Percentiles rank a stretch among this genome's conserved stretches.
Conservation (phyloP, 495 filamentous ascomycete genomes). For the Trichocladium uniseriatum region DNA sequence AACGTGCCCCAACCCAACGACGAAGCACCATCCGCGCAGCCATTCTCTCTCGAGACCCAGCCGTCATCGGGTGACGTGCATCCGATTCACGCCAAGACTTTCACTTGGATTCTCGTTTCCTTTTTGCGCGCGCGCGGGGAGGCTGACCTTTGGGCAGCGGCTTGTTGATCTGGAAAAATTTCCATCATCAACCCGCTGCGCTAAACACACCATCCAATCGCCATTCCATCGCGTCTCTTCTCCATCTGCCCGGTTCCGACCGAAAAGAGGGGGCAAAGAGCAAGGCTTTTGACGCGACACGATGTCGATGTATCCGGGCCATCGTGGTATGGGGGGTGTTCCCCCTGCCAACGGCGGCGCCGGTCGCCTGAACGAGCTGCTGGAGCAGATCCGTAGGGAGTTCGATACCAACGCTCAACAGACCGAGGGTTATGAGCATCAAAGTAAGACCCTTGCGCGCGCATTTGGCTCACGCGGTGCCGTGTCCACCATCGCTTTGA, state of each 20-base stretch:
- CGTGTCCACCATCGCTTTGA: no score
- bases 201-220: not conserved
- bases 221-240: not conserved
- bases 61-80: constrained; percentile 6
- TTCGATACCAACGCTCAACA: constrained; percentile 74
- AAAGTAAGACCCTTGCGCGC: constrained; percentile 55
- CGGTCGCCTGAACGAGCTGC: constrained; percentile 71
- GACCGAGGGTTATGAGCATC: constrained; percentile 75
- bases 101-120: not conserved
- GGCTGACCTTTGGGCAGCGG: constrained; percentile 1
- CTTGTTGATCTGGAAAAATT: constrained; percentile 6
- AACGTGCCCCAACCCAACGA: not conserved
- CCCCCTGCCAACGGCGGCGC: constrained; percentile 41
- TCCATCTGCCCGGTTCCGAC: not conserved
- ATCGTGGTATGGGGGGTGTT: constrained; percentile 68
- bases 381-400: constrained; percentile 82
- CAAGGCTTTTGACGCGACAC: not conserved
- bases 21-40: not conserved
- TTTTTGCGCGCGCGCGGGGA: constrained; percentile 8
- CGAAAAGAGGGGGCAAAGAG: not conserved
- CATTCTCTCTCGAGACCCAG: not conserved
- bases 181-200: not conserved
- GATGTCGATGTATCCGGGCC: constrained; percentile 83
- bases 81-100: constrained; percentile 11
- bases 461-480: no score